Evolutionary conservation across 768 basidiomycete genomes (phyloP).

Genomic region (Suillus spraguei): DNA sequence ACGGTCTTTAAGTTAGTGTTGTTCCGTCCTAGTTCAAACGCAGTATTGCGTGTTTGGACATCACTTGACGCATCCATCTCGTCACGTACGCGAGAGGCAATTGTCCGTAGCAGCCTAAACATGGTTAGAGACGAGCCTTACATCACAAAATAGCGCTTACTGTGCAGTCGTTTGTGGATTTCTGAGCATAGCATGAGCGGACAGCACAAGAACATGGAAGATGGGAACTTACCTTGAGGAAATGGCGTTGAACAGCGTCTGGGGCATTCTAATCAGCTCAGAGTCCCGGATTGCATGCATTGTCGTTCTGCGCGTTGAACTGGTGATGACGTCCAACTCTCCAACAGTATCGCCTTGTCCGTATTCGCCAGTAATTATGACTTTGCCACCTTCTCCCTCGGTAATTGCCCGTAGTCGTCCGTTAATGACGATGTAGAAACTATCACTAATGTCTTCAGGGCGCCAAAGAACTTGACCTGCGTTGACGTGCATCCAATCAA

Average conservation of each 20-base stretch:
- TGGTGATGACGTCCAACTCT: constrained; percentile 96
- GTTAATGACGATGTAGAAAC: constrained; percentile 98
- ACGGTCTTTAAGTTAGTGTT: constrained; percentile 94
- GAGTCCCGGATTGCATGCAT: constrained; percentile 98
- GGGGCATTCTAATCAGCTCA: constrained; percentile 95
- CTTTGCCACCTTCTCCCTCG: constrained; percentile 74
- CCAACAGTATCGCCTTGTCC: constrained; percentile 98
- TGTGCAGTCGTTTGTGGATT: constrained; percentile 87
- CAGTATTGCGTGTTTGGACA: constrained; percentile 50
- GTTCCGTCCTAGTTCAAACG: constrained; percentile 68
- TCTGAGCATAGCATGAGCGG: constrained; percentile 37
- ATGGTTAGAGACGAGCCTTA: constrained; percentile 7
- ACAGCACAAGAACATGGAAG: background rate
- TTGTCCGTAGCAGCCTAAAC: constrained; percentile 75
- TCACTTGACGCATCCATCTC: constrained; percentile 70
- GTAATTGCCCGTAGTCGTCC: constrained; percentile 91
- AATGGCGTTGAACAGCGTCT: constrained; percentile 97
- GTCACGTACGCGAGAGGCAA: constrained; percentile 87
- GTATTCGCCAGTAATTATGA: constrained; percentile 88
- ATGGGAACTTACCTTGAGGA: constrained; percentile 64
- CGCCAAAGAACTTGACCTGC: constrained; percentile 96
- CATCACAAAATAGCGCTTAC: constrained; percentile 41
- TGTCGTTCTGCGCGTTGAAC: constrained; percentile 81
- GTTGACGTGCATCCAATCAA: constrained; percentile 98
- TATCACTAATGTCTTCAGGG: constrained; percentile 87